phyloP scores from a whole-genome alignment of 2,329 filamentous ascomycete genomes.

The Nothopassalora personata region DNA sequence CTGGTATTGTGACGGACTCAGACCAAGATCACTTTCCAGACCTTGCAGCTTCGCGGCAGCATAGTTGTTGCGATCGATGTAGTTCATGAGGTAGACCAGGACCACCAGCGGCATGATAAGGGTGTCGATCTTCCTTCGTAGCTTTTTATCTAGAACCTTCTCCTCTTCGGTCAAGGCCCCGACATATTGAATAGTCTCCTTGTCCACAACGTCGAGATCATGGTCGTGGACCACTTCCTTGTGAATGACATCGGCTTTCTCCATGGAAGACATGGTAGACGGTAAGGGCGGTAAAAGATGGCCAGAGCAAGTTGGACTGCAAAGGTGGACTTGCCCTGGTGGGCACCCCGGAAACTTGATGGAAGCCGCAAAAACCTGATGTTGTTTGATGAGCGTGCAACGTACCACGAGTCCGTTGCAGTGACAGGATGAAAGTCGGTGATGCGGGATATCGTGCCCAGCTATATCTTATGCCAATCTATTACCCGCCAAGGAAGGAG shows the following conservation, averaged over 20 bases:
- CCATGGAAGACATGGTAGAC: slow-evolving; percentile 5
- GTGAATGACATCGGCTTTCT: slow-evolving; percentile 21
- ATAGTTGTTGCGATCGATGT: slow-evolving; percentile 51
- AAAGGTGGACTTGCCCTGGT: too few relatives aligned
- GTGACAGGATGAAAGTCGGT: background rate
- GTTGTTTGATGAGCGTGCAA: background rate
- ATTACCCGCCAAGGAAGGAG: background rate
- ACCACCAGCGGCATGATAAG: slow-evolving; percentile 66
- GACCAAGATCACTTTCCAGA: slow-evolving; percentile 55
- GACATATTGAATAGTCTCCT: slow-evolving; percentile 24
- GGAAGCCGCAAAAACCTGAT: background rate
- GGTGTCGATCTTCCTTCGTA: slow-evolving; percentile 66
- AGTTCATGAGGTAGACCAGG: slow-evolving; percentile 48
- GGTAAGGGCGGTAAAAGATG: background rate
- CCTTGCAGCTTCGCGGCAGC: slow-evolving; percentile 61
- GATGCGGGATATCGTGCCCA: background rate
- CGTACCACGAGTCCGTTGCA: background rate
- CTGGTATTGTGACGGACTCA: slow-evolving; percentile 59
- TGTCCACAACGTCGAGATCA: slow-evolving; percentile 18
- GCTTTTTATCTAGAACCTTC: slow-evolving; percentile 45
- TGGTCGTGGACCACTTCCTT: slow-evolving; percentile 26
- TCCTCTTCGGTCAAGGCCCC: slow-evolving; percentile 29
- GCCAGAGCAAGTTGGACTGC: too few relatives aligned
- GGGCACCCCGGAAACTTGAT: background rate
- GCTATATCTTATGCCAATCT: background rate